These are phyloP conservation scores for Craterostigma plantagineum DNA, from an alignment of 257 asterid species.

Conservation along the genomic window DNA sequence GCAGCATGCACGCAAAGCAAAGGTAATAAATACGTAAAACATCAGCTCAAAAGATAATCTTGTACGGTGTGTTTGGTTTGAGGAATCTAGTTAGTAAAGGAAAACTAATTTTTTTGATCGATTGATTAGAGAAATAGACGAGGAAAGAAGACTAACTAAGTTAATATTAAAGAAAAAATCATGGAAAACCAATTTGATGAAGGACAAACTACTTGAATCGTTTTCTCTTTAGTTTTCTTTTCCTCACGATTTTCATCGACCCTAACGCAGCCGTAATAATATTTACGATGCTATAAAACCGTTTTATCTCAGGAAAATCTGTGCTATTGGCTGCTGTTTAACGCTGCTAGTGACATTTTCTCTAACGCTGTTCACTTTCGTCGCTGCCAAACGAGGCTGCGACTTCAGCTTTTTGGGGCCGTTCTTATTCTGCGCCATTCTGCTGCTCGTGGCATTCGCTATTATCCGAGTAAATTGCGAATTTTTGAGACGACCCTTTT, in stretches of 20 bases:
- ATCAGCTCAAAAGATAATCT: too few relatives aligned
- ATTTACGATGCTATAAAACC: not conserved
- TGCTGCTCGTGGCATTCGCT: conserved; percentile 30
- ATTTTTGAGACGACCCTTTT: not conserved
- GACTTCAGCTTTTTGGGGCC: conserved; percentile 56
- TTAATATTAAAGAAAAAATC: too few relatives aligned
- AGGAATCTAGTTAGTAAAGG: too few relatives aligned
- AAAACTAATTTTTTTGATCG: too few relatives aligned
- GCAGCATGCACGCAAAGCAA: conserved; percentile 21
- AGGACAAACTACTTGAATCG: too few relatives aligned
- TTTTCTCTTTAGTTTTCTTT: too few relatives aligned
- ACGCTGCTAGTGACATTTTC: conserved; percentile 24
- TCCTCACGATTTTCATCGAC: too few relatives aligned
- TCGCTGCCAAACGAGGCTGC: conserved; percentile 40
- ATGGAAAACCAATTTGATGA: too few relatives aligned
- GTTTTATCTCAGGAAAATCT: conserved; percentile 20
- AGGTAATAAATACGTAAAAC: conserved; percentile 23
- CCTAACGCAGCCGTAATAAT: too few relatives aligned
- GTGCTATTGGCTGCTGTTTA: conserved; percentile 42
- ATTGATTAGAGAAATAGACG: too few relatives aligned
- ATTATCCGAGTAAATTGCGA: conserved; percentile 26
- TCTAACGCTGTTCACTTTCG: conserved; percentile 52
- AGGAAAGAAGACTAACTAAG: too few relatives aligned
- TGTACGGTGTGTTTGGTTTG: too few relatives aligned
- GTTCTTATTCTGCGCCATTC: conserved; percentile 35